Evolutionary conservation across 257 asterid species (phyloP).

Genomic region (Solanum clarkiae): DNA sequence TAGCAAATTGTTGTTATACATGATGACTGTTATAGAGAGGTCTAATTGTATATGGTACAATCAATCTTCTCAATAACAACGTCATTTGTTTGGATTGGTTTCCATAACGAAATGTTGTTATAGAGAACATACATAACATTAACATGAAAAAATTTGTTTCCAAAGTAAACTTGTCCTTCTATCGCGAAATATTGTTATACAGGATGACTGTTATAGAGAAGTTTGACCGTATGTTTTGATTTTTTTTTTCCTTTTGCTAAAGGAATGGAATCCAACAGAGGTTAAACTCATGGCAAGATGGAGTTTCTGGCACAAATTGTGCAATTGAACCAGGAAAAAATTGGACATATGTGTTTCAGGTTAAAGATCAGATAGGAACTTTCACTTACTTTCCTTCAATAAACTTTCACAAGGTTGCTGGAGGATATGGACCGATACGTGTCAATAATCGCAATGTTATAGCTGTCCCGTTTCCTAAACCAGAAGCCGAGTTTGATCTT

Average conservation of each 20-base stretch:
- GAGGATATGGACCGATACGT: conserved; percentile 60
- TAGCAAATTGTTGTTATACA: background rate
- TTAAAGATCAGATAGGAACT: conserved; percentile 56
- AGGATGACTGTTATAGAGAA: background rate
- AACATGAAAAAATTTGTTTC: accelerated
- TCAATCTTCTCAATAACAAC: background rate
- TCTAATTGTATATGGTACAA: background rate
- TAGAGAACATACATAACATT: background rate
- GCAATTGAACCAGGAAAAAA: conserved; percentile 43
- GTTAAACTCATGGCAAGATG: conserved; percentile 70
- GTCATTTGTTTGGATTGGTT: background rate
- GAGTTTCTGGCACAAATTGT: conserved; percentile 64
- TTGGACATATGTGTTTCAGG: conserved; percentile 49
- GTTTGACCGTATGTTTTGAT: background rate
- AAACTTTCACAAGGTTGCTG: conserved; percentile 45
- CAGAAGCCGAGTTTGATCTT: conserved; percentile 54
- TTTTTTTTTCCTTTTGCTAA: background rate
- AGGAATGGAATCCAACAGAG: conserved; percentile 74
- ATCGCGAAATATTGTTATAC: background rate
- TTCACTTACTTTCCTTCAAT: conserved; percentile 46
- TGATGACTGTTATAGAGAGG: background rate
- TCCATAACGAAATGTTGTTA: background rate
- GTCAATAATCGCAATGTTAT: conserved; percentile 45
- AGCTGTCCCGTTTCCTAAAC: conserved; percentile 39
- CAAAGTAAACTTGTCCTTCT: too few relatives aligned